phyloP scores from a whole-genome alignment of 2,329 filamentous ascomycete genomes.

The Neonectria faginata region DNA sequence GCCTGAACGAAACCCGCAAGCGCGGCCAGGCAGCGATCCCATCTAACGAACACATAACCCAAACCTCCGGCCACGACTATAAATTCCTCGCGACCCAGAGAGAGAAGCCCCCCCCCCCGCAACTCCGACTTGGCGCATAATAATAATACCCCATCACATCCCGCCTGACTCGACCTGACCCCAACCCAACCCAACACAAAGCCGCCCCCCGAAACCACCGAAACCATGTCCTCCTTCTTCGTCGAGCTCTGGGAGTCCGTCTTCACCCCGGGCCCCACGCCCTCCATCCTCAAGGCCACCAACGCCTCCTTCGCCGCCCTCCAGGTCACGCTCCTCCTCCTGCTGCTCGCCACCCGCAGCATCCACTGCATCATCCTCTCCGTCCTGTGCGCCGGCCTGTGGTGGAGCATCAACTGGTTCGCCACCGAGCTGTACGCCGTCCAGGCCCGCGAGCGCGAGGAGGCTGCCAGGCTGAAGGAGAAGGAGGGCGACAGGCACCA shows the following conservation, averaged over 20 bases:
- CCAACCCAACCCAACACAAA: neutral
- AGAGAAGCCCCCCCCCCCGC: neutral
- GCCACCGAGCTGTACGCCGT: conserved; percentile 71
- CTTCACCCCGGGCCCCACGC: conserved; percentile 92
- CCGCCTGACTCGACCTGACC: conserved; percentile 1
- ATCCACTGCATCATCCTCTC: conserved; percentile 90
- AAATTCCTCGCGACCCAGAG: neutral
- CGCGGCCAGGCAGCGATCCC: neutral
- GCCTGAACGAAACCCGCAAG: neutral
- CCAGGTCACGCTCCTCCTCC: conserved; percentile 79
- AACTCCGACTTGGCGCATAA: neutral
- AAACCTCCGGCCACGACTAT: neutral
- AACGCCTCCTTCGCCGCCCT: conserved; percentile 90
- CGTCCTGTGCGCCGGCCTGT: conserved; percentile 81
- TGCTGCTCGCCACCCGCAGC: conserved; percentile 85
- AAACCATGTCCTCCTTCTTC: conserved; percentile 70
- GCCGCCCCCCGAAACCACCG: neutral
- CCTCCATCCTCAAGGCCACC: conserved; percentile 87
- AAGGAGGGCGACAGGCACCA: conserved; percentile 42
- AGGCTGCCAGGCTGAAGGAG: conserved; percentile 52
- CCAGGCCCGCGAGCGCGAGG: conserved; percentile 55
- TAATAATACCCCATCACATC: neutral
- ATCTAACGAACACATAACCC: neutral
- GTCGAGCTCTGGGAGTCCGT: conserved; percentile 89
- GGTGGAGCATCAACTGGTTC: conserved; percentile 98